A percentile compares a stretch with the other conserved stretches of the same genome.
These are phyloP conservation scores for Alliaria petiolata DNA, from an alignment of 345 rosid species.

Conservation along the genomic window DNA sequence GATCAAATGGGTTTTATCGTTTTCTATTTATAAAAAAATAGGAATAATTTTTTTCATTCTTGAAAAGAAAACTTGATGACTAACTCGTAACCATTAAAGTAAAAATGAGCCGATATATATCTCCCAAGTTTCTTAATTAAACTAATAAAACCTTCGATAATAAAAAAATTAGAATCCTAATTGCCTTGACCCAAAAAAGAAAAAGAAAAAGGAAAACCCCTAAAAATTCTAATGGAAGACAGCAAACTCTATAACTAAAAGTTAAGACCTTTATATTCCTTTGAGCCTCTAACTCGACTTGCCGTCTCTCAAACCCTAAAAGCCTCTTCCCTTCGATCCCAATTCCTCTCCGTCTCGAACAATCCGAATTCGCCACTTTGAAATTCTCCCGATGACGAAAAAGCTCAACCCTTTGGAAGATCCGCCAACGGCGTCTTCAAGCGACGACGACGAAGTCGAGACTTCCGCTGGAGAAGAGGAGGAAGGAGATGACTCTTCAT, in stretches of 20 bases:
- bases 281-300: no score
- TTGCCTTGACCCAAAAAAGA: background rate
- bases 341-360: background rate
- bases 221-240: constrained; percentile 11
- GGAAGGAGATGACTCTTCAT: constrained; percentile 20
- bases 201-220: background rate
- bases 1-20: background rate
- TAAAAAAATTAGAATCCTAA: background rate
- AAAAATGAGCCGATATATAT: no score
- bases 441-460: constrained; percentile 34
- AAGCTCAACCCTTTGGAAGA: constrained; percentile 18
- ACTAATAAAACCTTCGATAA: background rate
- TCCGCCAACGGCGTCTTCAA: constrained; percentile 35
- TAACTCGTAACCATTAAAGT: no score
- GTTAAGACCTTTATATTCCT: constrained; percentile 12
- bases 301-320: constrained; percentile 21
- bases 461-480: constrained; percentile 17
- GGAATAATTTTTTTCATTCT: no score
- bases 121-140: background rate
- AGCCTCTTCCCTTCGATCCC: background rate
- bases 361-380: background rate
- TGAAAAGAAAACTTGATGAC: no score
- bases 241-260: background rate
- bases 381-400: constrained; percentile 1
- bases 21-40: background rate